Conservation (phyloP, 371 early-diverging fungal species). For the Apophysomyces sp. region DNA sequence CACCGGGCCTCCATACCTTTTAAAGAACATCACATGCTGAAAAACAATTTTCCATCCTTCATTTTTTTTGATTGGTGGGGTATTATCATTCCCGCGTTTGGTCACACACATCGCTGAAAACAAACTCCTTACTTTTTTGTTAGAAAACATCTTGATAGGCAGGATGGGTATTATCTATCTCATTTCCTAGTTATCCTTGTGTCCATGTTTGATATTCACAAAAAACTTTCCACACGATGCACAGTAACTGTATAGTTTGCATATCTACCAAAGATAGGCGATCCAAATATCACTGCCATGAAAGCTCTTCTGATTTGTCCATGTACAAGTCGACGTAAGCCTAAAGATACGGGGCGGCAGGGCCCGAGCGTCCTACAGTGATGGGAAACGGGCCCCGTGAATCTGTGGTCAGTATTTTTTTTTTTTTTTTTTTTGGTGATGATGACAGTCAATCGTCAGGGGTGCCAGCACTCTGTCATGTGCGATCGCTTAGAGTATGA, state of each 20-base stretch:
- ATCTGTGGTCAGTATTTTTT: neutral
- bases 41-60: neutral
- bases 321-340: neutral
- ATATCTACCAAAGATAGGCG: neutral
- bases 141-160: neutral
- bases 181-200: neutral
- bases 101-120: neutral
- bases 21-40: slow-evolving; percentile 1
- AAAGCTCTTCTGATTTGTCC: neutral
- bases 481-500: neutral
- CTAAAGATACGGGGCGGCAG: neutral
- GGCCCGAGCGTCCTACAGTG: neutral
- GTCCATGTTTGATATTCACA: neutral
- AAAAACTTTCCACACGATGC: neutral
- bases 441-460: slow-evolving; percentile 1
- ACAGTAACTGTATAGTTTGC: neutral
- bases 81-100: neutral
- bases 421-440: neutral
- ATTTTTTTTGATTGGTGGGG: neutral
- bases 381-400: slow-evolving; percentile 1
- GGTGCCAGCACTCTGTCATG: neutral
- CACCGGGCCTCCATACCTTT: neutral
- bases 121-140: neutral
- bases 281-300: neutral
- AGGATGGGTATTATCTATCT: neutral